Conservation (phyloP, 2,329 filamentous ascomycete genomes). For the Diaporthe sp. region DNA sequence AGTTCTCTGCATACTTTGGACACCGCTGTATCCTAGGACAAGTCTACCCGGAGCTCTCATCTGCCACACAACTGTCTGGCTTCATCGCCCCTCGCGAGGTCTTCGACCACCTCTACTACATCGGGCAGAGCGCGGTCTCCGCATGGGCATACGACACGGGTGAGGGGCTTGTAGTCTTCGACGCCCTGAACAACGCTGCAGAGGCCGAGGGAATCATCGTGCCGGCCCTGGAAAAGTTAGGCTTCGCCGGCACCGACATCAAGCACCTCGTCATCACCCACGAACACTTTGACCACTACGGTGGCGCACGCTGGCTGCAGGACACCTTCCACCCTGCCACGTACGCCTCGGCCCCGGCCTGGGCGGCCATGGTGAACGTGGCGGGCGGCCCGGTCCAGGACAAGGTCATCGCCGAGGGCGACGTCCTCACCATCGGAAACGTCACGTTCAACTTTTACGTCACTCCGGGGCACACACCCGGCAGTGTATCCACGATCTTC, state of each 20-base stretch:
- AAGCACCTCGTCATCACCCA: conserved; percentile 45
- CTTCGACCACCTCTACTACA: not conserved
- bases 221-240: not conserved
- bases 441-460: conserved; percentile 2
- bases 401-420: not conserved
- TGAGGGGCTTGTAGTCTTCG: conserved; percentile 41
- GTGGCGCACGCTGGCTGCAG: conserved; percentile 41
- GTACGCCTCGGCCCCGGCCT: not conserved
- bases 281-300: conserved; percentile 44
- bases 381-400: not conserved
- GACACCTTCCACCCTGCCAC: conserved; percentile 35
- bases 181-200: conserved; percentile 38
- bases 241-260: conserved; percentile 38
- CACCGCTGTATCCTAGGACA: not conserved
- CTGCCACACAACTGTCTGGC: not conserved
- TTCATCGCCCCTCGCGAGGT: conserved; percentile 13
- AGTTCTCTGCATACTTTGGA: not conserved
- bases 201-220: not conserved
- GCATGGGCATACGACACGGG: conserved; percentile 43
- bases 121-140: conserved; percentile 34
- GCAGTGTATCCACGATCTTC: not conserved
- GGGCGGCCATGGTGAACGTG: not conserved
- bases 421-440: not conserved
- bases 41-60: not conserved
- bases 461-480: not conserved